Evolutionary conservation across 345 rosid species (phyloP), one percentile per base, ranked within the genome.

Genomic region (Clausena lansium): DNA sequence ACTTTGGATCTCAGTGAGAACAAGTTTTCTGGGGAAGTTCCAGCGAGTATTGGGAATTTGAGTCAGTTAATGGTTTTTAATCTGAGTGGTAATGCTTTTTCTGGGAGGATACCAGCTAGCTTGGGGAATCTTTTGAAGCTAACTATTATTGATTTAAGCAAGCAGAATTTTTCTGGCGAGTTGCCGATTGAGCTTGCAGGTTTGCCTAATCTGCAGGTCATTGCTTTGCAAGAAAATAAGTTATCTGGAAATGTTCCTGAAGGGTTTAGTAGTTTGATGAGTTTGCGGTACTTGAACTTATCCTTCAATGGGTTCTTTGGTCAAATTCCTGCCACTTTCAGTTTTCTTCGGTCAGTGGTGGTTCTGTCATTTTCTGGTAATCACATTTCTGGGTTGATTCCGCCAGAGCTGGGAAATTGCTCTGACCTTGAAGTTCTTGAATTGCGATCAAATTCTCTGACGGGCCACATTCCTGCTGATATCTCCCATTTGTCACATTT

Each of bases 261-360:
- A 87, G 98, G 98, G 22, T 87, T 96, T 70, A 92, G 98, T 83
- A 96, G 97, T 80, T 88, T 96, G 83, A 82, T 82, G 87, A 84
- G 92, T 82, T 81, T 94, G 83, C 86, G 77, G 64, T 87, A 87
- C 77, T 78, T 92, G 76, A 94, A 93, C 82, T 92, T 96, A 39
- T 91, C 90, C 69, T 86, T 84, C 72, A 96, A 96, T 82, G 81
- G 80, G 6, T 89, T 93, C 71, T 83, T 90, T 0, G 97, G 99
- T 76, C 82, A 85, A 67, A 87, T 94, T 58, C 97, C 97, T 0
- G 71, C 80, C 17, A 91, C 97, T 27, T 91, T 89, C 50, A 95
- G 97, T 38, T 94, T 89, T 84, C 92, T 96, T 19, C 83, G 81
- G 79, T 85, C 95, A 19, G 71, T 94, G 77, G 87, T 71, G 59